Conservation (phyloP, 495 filamentous ascomycete species). For the Trichoderma reesei region DNA sequence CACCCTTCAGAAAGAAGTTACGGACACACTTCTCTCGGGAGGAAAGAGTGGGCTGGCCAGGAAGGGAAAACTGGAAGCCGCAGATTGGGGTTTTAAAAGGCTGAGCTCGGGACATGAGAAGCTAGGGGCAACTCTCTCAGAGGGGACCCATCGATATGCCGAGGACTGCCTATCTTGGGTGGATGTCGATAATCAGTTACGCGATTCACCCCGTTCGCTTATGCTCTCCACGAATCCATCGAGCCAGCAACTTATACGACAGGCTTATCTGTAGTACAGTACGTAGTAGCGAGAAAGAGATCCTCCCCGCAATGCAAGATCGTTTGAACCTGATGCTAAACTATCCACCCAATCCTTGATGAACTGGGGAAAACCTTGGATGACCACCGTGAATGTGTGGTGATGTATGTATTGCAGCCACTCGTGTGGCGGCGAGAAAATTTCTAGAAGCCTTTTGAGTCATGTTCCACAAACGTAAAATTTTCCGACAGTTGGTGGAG, state of each 20-base stretch:
- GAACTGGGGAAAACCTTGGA: not conserved
- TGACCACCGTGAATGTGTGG: not conserved
- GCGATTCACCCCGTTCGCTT: not conserved
- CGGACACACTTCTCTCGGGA: not conserved
- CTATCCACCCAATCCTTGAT: not conserved
- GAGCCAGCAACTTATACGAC: not conserved
- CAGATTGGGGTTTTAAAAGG: not conserved
- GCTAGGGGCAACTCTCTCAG: not conserved
- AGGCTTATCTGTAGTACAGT: too few relatives aligned
- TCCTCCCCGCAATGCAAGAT: constrained; percentile 1
- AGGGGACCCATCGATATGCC: not conserved
- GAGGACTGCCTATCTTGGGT: not conserved
- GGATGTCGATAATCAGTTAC: not conserved
- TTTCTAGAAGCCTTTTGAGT: constrained; percentile 6
- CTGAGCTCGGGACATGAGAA: not conserved
- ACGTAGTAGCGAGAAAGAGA: not conserved
- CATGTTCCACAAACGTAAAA: constrained; percentile 3
- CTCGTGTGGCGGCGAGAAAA: not conserved
- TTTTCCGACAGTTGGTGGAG: not conserved
- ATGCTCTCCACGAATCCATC: not conserved
- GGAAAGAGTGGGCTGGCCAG: not conserved
- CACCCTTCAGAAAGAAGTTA: not conserved
- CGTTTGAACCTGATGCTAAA: not conserved
- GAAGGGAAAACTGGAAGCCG: not conserved
- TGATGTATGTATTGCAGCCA: not conserved